A percentile compares a stretch with the other conserved stretches of the same genome.
Conservation (phyloP, 1,284 basidiomycete species). For the Malassezia sp. region DNA sequence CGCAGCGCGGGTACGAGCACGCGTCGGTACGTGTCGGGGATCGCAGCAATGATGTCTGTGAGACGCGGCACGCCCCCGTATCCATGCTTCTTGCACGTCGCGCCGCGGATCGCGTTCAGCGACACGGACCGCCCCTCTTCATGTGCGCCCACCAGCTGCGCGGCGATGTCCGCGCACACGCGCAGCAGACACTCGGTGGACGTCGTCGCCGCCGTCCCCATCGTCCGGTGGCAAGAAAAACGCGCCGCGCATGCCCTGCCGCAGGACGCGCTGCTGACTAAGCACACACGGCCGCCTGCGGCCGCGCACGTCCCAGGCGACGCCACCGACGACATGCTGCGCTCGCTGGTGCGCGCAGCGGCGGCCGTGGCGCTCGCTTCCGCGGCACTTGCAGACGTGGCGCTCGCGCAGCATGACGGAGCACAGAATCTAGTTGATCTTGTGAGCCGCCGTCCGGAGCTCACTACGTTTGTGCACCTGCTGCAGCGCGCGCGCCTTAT, state of each 20-base stretch:
- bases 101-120: conserved; percentile 73
- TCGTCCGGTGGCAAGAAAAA: background rate
- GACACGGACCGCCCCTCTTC: conserved; percentile 58
- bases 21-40: conserved; percentile 93
- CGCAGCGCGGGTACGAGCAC: conserved; percentile 76
- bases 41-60: conserved; percentile 95
- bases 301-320: too few species aligned
- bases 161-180: conserved; percentile 85
- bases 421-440: conserved; percentile 62
- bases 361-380: too few species aligned
- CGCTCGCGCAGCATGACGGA: background rate
- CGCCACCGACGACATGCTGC: too few species aligned
- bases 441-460: conserved; percentile 64
- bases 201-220: conserved; percentile 20
- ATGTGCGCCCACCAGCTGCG: conserved; percentile 81
- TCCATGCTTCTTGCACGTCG: conserved; percentile 77
- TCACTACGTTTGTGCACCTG: conserved; percentile 64
- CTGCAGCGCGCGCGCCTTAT: conserved; percentile 77
- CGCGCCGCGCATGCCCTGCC: too few species aligned
- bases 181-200: conserved; percentile 82
- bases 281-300: too few species aligned
- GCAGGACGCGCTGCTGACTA: too few species aligned
- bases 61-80: conserved; percentile 78
- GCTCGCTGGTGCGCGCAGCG: too few species aligned
- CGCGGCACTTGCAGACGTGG: too few species aligned